phyloP scores from a whole-genome alignment of 495 filamentous ascomycete species.

The Podospora pseudocomata region DNA sequence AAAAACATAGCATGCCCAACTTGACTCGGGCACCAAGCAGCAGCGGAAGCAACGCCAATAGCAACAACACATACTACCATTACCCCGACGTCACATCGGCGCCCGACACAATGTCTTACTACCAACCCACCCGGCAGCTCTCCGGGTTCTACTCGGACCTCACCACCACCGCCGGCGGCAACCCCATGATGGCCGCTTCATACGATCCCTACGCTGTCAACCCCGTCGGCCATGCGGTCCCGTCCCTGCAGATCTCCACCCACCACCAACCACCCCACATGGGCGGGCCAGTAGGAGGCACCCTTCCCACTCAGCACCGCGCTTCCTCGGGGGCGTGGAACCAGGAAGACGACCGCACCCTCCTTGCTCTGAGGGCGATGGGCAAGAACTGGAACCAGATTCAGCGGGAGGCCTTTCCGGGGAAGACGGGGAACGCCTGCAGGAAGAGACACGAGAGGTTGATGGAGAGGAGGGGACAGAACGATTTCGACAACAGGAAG shows the following conservation, averaged over 20 bases:
- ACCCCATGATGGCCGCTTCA: constrained; percentile 25
- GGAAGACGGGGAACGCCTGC: constrained; percentile 73
- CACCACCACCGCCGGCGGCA: constrained; percentile 22
- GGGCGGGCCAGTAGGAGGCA: constrained; percentile 32
- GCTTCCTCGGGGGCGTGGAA: constrained; percentile 60
- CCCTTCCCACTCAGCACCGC: constrained; percentile 41
- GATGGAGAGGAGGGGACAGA: constrained; percentile 61
- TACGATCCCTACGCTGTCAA: constrained; percentile 42
- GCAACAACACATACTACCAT: constrained; percentile 19
- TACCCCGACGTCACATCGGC: constrained; percentile 28
- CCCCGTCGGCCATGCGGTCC: constrained; percentile 14
- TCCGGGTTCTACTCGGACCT: constrained; percentile 31
- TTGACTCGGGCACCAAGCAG: constrained; percentile 28
- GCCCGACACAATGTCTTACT: constrained; percentile 31
- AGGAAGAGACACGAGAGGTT: constrained; percentile 73
- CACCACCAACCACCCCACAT: constrained; percentile 20
- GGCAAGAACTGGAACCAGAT: constrained; percentile 72
- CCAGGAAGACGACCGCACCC: constrained; percentile 57
- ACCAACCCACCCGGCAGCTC: constrained; percentile 26
- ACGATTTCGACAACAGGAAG: constrained; percentile 66
- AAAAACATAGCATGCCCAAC: constrained; percentile 30
- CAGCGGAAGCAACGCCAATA: background rate
- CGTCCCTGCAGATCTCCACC: constrained; percentile 36
- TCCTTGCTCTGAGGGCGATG: constrained; percentile 58
- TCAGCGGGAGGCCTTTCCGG: constrained; percentile 62